Conservation (phyloP, 805 yeast genomes). For the Metschnikowia similis region DNA sequence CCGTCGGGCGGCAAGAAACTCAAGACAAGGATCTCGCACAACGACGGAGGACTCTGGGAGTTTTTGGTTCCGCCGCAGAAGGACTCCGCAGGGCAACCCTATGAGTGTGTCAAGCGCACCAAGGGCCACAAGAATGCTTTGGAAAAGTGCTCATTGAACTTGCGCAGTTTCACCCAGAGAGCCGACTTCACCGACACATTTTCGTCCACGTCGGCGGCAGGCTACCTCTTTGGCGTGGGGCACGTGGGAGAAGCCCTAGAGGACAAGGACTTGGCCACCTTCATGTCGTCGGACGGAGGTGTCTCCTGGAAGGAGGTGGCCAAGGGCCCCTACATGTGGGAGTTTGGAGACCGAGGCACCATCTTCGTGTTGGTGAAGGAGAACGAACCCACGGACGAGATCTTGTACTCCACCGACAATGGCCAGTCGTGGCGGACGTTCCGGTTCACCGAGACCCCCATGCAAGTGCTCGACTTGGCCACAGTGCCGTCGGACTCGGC, state of each 20-base stretch:
- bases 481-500: constrained; percentile 94
- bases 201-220: constrained; percentile 86
- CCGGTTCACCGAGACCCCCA: constrained; percentile 54
- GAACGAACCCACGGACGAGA: constrained; percentile 50
- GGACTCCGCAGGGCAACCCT: constrained; percentile 58
- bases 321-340: constrained; percentile 84
- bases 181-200: constrained; percentile 77
- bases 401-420: constrained; percentile 70
- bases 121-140: constrained; percentile 27
- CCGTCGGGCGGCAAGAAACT: constrained; percentile 50
- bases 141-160: constrained; percentile 69
- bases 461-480: constrained; percentile 65
- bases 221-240: constrained; percentile 88
- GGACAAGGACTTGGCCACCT: constrained; percentile 59
- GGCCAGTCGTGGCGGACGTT: constrained; percentile 73
- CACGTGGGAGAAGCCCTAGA: constrained; percentile 69
- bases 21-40: constrained; percentile 72
- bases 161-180: constrained; percentile 90
- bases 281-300: constrained; percentile 87
- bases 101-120: constrained; percentile 43
- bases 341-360: constrained; percentile 93
- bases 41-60: constrained; percentile 90
- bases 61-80: constrained; percentile 63
- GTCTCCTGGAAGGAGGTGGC: constrained; percentile 76
- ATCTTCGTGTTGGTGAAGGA: constrained; percentile 69